phyloP scores from a whole-genome alignment of 306 rosid genomes.

The Clitoria ternatea region DNA sequence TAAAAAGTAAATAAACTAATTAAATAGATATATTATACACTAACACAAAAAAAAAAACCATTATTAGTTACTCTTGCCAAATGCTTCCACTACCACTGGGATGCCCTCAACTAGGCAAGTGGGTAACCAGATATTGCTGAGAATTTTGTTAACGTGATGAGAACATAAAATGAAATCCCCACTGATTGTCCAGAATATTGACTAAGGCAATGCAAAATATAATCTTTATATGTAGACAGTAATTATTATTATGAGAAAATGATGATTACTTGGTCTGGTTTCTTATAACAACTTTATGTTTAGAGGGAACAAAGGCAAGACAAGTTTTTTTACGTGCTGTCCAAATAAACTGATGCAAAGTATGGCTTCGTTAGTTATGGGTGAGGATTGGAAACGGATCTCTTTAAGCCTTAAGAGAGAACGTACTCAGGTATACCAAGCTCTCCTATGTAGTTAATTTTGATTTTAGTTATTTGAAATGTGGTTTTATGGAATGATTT shows the following conservation, averaged over 20 bases:
- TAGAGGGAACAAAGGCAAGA: conserved; percentile 27
- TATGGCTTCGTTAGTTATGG: neutral
- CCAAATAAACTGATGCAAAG: neutral
- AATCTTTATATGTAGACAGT: neutral
- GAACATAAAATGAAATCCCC: conserved; percentile 1
- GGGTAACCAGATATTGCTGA: too few relatives aligned
- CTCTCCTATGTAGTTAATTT: too few relatives aligned
- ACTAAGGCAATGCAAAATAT: neutral
- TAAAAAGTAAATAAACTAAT: too few relatives aligned
- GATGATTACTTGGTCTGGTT: conserved; percentile 29
- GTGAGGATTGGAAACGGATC: too few relatives aligned
- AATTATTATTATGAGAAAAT: conserved; percentile 29
- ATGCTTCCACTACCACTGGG: too few relatives aligned
- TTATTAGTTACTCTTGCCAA: too few relatives aligned
- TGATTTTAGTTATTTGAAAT: too few relatives aligned
- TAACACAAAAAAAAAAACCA: too few relatives aligned
- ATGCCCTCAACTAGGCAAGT: neutral
- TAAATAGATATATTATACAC: too few relatives aligned
- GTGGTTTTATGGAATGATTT: too few relatives aligned
- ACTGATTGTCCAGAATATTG: neutral
- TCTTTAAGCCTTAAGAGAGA: neutral
- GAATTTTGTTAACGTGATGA: too few relatives aligned
- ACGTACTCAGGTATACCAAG: too few relatives aligned
- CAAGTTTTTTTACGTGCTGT: conserved; percentile 17
- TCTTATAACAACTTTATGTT: conserved; percentile 25